phyloP scores from a whole-genome alignment of 164 flowering plant genomes.

The Tinospora cordifolia region DNA sequence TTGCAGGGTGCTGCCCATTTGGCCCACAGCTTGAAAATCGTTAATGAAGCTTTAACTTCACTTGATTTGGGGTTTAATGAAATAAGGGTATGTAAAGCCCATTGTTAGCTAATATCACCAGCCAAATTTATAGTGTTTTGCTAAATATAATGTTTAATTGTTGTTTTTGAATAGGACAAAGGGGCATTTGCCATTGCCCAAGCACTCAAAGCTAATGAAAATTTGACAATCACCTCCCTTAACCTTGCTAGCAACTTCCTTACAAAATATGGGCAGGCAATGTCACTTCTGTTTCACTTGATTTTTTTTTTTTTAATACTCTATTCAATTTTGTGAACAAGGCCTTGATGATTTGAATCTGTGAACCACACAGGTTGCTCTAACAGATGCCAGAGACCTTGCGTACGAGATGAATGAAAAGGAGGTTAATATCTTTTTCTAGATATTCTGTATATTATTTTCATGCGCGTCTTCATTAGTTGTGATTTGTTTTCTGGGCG shows the following conservation, averaged over 20 bases:
- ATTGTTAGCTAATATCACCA: not conserved
- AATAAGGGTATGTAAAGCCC: constrained; percentile 55
- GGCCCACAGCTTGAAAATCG: constrained; percentile 91
- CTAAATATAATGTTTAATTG: constrained; percentile 3
- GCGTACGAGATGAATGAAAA: constrained; percentile 79
- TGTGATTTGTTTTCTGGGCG: constrained; percentile 11
- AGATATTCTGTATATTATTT: constrained; percentile 14
- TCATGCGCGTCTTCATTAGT: constrained; percentile 8
- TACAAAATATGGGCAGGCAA: constrained; percentile 92
- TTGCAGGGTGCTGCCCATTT: constrained; percentile 71
- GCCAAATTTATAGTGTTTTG: not conserved
- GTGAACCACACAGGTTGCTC: constrained; percentile 54
- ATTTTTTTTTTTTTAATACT: not conserved
- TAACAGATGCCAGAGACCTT: constrained; percentile 90
- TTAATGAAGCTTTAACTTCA: constrained; percentile 79
- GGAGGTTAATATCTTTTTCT: constrained; percentile 62
- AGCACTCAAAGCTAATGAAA: constrained; percentile 91
- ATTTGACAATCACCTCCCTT: constrained; percentile 61
- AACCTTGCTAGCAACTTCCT: constrained; percentile 80
- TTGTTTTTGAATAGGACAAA: constrained; percentile 46
- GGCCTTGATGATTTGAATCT: not conserved
- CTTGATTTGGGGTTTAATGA: constrained; percentile 89
- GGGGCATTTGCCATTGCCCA: constrained; percentile 96
- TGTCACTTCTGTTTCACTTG: not conserved
- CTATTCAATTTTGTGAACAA: not conserved